Evolutionary conservation across 768 basidiomycete species (phyloP), one percentile per base, ranked within the genome.

Genomic region (Galerina sulciceps): DNA sequence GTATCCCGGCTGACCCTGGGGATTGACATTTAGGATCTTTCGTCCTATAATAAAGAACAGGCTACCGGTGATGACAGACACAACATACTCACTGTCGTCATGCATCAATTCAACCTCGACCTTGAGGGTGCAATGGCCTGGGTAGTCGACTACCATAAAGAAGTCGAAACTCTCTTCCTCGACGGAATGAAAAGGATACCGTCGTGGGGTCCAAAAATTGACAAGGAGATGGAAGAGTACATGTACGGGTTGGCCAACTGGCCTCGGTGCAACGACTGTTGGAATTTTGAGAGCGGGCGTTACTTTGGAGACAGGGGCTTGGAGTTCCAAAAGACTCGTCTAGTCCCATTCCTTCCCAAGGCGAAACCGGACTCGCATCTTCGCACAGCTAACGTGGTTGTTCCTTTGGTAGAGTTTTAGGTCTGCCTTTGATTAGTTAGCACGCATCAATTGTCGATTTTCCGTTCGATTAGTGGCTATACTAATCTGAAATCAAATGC

Each of bases 31-130:
- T 45, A 66, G 60, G 71, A 70, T 51, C 31, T 73, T 10, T 65
- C 51, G 48, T 71, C 69, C 1, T 71, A 65, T 50, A 69, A 67
- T 36, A 58, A 65, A 13, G 69, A 69, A 51, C 76, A 75, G 34
- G 60, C 65, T 4, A 57, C 54, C 3, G 78, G 75, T 0, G 73
- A 76, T 46, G 75, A 76, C 44, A 59, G 62, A 0, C 78, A 80
- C 58, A 81, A 81, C 47, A 70, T 85, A 13, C 72, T 87, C 34
- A 79, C 79, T 1, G 75, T 83, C n/a, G 76, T 84, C 22, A 84
- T 83, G 81, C 71, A 79, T 44, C 71, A 80, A 34, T 64, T 67
- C 17, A 60, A 68, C 8, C 53, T 75, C 47, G 67, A 73, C 55
- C 59, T 81, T 0, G 75, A 81, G 47, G 73, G 64, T 0, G 77